phyloP scores from a whole-genome alignment of 2,329 filamentous ascomycete species.

The Talaromyces amestolkiae region DNA sequence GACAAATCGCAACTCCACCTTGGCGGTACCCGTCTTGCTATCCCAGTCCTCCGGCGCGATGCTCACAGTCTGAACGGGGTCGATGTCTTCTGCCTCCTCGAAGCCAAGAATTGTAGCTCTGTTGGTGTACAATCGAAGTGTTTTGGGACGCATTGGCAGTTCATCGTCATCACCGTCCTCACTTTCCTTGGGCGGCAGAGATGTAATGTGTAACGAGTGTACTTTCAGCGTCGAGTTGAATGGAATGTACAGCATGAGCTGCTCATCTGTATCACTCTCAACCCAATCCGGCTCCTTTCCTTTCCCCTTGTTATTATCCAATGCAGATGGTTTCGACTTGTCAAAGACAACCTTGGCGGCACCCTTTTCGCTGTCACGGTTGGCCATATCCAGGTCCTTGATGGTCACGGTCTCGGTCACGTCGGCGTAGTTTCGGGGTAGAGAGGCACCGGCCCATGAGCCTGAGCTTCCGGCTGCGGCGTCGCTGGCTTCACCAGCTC shows the following conservation, averaged over 20 bases:
- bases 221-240: constrained; percentile 87
- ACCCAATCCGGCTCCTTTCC: constrained; percentile 73
- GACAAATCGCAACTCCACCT: constrained; percentile 76
- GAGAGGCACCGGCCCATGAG: constrained; percentile 68
- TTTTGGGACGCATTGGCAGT: constrained; percentile 74
- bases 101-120: constrained; percentile 88
- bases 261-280: constrained; percentile 94
- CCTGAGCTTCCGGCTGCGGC: constrained; percentile 25
- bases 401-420: constrained; percentile 79
- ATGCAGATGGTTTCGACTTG: constrained; percentile 61
- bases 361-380: constrained; percentile 75
- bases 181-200: constrained; percentile 58
- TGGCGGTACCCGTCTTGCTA: constrained; percentile 66
- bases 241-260: constrained; percentile 87
- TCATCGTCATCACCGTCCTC: constrained; percentile 67
- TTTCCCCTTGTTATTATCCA: constrained; percentile 42
- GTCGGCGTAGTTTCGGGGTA: constrained; percentile 79
- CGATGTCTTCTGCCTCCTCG: constrained; percentile 85
- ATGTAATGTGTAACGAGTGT: constrained; percentile 84
- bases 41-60: constrained; percentile 79
- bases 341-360: constrained; percentile 72
- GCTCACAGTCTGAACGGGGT: constrained; percentile 75
- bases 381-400: constrained; percentile 79
- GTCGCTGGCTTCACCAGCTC: constrained; percentile 43
- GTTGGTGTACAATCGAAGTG: constrained; percentile 84